Evolutionary conservation across 1,139 yeast species (phyloP).

Genomic region (Suhomyces wounanorum): DNA sequence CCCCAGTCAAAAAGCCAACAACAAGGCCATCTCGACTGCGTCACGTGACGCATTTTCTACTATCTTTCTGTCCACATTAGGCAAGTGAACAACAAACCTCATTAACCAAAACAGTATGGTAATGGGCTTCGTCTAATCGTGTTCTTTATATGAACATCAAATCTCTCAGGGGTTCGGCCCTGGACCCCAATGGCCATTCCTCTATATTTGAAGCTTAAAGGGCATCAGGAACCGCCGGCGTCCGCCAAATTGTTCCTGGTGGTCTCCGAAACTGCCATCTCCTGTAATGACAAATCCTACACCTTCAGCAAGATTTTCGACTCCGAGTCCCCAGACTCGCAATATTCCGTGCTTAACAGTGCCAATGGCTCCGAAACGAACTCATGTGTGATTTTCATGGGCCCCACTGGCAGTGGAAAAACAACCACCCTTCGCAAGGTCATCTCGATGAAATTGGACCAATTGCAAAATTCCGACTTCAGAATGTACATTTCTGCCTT

Average conservation of each 20-base stretch:
- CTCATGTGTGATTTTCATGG: slow-evolving; percentile 29
- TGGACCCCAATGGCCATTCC: slow-evolving; percentile 21
- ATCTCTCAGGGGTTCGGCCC: slow-evolving; percentile 2
- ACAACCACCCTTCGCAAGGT: slow-evolving; percentile 30
- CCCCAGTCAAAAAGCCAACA: too few relatives aligned
- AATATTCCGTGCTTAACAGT: slow-evolving; percentile 18
- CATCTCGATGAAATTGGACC: slow-evolving; percentile 13
- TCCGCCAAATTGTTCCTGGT: slow-evolving; percentile 14
- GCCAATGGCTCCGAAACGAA: slow-evolving; percentile 1
- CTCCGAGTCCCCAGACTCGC: slow-evolving; percentile 10
- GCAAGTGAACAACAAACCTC: slow-evolving; percentile 8
- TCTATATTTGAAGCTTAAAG: slow-evolving; percentile 29
- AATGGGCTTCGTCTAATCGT: slow-evolving; percentile 11
- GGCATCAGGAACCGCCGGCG: slow-evolving; percentile 8
- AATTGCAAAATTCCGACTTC: neutral
- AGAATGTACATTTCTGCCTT: slow-evolving; percentile 25
- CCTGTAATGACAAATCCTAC: slow-evolving; percentile 24
- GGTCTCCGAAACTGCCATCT: slow-evolving; percentile 20
- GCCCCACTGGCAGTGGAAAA: slow-evolving; percentile 40
- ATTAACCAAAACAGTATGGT: slow-evolving; percentile 12
- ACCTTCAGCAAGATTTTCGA: slow-evolving; percentile 24
- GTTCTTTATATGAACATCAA: slow-evolving; percentile 2
- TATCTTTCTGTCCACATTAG: slow-evolving; percentile 1
- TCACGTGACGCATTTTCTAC: neutral
- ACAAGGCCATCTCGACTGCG: neutral